Evolutionary conservation across 2,329 filamentous ascomycete genomes (phyloP).

Genomic region (Colletotrichum filicis): DNA sequence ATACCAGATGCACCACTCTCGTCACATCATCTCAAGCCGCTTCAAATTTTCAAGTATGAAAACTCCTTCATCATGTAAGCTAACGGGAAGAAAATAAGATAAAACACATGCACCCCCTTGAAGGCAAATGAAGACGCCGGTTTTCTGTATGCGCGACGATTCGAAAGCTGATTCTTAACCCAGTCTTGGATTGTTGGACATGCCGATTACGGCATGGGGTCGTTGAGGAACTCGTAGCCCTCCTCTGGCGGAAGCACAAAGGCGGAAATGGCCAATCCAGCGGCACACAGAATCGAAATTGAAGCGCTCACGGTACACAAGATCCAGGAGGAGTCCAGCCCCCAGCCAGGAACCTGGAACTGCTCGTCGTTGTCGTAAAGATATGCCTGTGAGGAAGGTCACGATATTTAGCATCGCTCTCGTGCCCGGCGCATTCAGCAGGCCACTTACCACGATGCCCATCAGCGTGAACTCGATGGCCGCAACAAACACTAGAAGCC

Average conservation of each 20-base stretch:
- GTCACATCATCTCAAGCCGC: neutral
- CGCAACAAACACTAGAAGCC: conserved; percentile 73
- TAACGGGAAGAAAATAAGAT: neutral
- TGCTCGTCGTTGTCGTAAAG: conserved; percentile 85
- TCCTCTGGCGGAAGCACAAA: conserved; percentile 81
- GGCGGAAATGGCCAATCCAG: conserved; percentile 73
- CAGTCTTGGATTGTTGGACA: no score
- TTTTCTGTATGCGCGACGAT: conserved; percentile 12
- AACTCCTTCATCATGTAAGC: neutral
- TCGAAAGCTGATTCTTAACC: neutral
- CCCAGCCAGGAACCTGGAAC: conserved; percentile 84
- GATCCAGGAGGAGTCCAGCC: conserved; percentile 81
- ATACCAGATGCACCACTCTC: neutral
- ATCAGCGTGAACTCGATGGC: conserved; percentile 81
- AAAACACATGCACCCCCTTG: neutral
- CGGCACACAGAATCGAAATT: conserved; percentile 63
- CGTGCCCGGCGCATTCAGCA: neutral
- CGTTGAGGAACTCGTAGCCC: conserved; percentile 79
- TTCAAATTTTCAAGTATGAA: neutral
- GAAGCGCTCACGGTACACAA: conserved; percentile 70
- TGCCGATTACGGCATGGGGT: conserved; percentile 45
- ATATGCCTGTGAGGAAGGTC: conserved; percentile 70
- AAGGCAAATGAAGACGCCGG: conserved; percentile 7
- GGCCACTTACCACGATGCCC: conserved; percentile 79
- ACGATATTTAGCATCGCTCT: conserved; percentile 10